Base-by-base conservation (phyloP, 306 rosid genomes). In the Malus sylvestris region DNA sequence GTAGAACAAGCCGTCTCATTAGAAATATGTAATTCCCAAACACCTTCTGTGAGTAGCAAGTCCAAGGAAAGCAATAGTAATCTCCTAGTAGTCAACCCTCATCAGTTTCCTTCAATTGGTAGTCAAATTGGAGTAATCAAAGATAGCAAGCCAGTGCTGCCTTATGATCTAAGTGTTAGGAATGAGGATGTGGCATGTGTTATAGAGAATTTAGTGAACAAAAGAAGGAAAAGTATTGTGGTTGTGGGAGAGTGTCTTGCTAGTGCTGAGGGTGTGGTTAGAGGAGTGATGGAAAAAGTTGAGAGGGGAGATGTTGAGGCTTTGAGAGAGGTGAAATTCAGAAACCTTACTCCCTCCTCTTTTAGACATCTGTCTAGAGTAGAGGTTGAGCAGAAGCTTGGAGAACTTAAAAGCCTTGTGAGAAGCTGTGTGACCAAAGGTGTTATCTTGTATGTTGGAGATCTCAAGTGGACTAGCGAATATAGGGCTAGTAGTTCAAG, bases 1-100 rank as follows among this genome's bases (percentile, higher is more conserved):
- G 93, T 96, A 16, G 98, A 96, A 64, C 93, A 96, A 80, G 89
- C 96, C 15, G 86, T 92, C 12, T 91, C 98, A 7, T 78, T 88
- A 53, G 97, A 96, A 70, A 74, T 89, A 59, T 89, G 94, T 1
- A 74, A 74, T 59, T 87, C 96, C 40, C 87, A 88, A 46, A 29
- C 62, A 15, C 35, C 85, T 64, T 76, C 89, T 51, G 69, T 68
- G 15, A 85, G 76, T 75, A 69, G 40, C 71, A 90, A 90, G 80
- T 81, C 89, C 32, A 90, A 87, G 76, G 90, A 86, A 2, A 78
- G 67, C 32, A 76, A 53, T 58, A 75, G 63, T n/a, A 76, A 62
- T 58, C 78, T 72, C 78, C 72, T 69, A 16, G 55, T 61, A 32
- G 68, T 64, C 44, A 30, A 64, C 45, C 68, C 68, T 58, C 81